Base-by-base conservation (phyloP, 2,329 filamentous ascomycete genomes). In the Xylaria sp. region DNA sequence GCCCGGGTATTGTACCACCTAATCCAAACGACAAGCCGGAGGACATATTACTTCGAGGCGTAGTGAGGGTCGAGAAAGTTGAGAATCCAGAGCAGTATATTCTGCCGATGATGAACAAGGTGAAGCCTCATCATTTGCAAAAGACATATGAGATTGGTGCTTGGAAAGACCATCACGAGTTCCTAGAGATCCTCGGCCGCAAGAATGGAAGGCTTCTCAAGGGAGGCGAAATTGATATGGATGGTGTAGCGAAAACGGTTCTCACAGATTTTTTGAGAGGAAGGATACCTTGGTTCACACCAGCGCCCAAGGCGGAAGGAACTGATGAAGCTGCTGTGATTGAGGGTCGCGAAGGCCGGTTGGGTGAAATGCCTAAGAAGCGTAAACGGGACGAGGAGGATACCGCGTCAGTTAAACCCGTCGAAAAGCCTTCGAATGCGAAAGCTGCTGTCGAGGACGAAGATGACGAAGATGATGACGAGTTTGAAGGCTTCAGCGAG, bases 1-100 rank as follows among this genome's bases (percentile, higher is more conserved):
- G 94, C 73, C 95, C 95, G 40, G 95, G 95, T 77, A 93, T 99
- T 42, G 95, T 98, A 0, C 95, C 95, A 3, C 94, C 95, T 0
- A 95, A 91, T 67, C 87, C 87, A 65, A 87, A 87, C 57, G 94
- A 97, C 73, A 91, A 89, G 0, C 91, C 94, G 28, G 88, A 94
- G 71, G 94, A 97, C 68, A 90, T 99, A 58, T 83, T 99, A 3
- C 84, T 99, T 9, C 87, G 94, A 67, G 95, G 95, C 68, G 94
- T 97, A 7, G 93, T 97, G 11, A 87, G 95, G 69, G 92, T 98
- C 2, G 95, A 99, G 77, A 97, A 97, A 73, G 94, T 99, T 0
- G 91, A 97, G 69, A 91, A 98, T 72, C 95, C 95, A 0, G 94
- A 96, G 72, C 95, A 99, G 72, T 99, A 99, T 74, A 95, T 99